Base-by-base conservation (phyloP, 768 basidiomycete genomes). In the Gloeopeniophorella convolvens region DNA sequence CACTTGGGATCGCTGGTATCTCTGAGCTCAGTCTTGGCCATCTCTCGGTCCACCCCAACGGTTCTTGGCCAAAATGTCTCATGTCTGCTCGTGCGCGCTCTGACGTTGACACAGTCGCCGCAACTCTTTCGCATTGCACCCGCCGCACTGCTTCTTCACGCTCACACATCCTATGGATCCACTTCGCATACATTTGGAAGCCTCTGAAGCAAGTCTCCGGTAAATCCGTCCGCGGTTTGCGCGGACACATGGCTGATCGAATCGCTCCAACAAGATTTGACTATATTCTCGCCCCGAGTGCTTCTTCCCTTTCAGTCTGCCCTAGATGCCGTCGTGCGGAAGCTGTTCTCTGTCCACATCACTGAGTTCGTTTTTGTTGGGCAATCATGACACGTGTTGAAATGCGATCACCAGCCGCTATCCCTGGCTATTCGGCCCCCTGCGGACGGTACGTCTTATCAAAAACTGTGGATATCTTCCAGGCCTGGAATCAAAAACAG, bases 371-470 rank as follows among this genome's bases (percentile, higher is more conserved):
- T 47, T 50, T 31, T 30, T 32, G 18, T 32, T 41, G 16, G 40
- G 37, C 18, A 28, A 30, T 56, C 34, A 10, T 27, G 13, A 43
- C 30, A 18, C 26, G 18, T 41, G 28, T 41, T 50, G 50, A 34
- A 33, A 37, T 46, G 30, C 35, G 46, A 36, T 40, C 34, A 27
- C 30, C 57, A 89, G 88, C 59, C 79, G 80, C 3, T 88, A 89
- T 66, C 88, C 88, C 18, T 70, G 87, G 32, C 76, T 89, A 48
- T 90, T 89, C 62, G 88, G 88, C 2, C 65, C 71, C 23, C 81
- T 80, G 79, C 70, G 73, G 61, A 73, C 74, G 70, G 86, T 83
- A 68, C 47, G 65, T 54, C 45, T 40, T 51, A 42, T 40, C 40
- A 36, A 50, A 44, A 49, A 31, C 42, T 34, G 20, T 30, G 27